Percentiles rank a stretch among this genome's conserved stretches.
phyloP scores from a whole-genome alignment of 2,329 filamentous ascomycete genomes.

The Aureobasidium mangrovei region DNA sequence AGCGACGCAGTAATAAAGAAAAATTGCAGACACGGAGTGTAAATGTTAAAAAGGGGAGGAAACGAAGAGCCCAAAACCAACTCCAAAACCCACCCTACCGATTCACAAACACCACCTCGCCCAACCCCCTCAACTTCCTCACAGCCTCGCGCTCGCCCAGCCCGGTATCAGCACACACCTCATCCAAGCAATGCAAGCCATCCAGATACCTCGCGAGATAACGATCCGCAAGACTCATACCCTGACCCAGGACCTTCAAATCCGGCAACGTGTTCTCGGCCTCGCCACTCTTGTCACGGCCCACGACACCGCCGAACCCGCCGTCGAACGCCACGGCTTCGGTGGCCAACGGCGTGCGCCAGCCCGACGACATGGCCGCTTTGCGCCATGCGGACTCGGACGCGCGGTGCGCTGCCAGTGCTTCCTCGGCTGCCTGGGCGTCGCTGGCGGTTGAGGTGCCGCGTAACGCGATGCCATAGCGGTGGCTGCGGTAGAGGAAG shows the following conservation, averaged over 20 bases:
- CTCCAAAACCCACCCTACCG: not conserved
- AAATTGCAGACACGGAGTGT: too few relatives aligned
- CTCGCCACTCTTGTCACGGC: constrained; percentile 19
- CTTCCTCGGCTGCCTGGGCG: constrained; percentile 17
- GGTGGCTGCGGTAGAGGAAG: constrained; percentile 84
- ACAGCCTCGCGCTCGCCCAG: constrained; percentile 62
- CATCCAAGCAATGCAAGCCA: constrained; percentile 68
- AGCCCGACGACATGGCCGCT: constrained; percentile 25
- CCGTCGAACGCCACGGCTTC: constrained; percentile 16
- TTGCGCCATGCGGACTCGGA: constrained; percentile 26
- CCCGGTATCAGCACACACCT: constrained; percentile 70
- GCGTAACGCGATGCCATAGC: constrained; percentile 51
- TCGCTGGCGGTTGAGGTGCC: constrained; percentile 15
- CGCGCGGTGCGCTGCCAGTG: not conserved
- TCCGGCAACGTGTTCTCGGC: constrained; percentile 17
- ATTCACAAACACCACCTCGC: constrained; percentile 25
- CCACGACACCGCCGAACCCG: constrained; percentile 20
- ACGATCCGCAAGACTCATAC: constrained; percentile 31
- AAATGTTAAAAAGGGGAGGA: too few relatives aligned
- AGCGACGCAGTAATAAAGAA: too few relatives aligned
- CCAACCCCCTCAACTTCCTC: constrained; percentile 46
- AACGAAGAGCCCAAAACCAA: too few relatives aligned
- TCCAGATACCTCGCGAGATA: constrained; percentile 59
- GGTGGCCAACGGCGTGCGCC: constrained; percentile 19
- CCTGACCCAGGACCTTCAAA: constrained; percentile 3